Evolutionary conservation across 1,139 yeast genomes (phyloP).

Genomic region (Diutina mesorugosa): DNA sequence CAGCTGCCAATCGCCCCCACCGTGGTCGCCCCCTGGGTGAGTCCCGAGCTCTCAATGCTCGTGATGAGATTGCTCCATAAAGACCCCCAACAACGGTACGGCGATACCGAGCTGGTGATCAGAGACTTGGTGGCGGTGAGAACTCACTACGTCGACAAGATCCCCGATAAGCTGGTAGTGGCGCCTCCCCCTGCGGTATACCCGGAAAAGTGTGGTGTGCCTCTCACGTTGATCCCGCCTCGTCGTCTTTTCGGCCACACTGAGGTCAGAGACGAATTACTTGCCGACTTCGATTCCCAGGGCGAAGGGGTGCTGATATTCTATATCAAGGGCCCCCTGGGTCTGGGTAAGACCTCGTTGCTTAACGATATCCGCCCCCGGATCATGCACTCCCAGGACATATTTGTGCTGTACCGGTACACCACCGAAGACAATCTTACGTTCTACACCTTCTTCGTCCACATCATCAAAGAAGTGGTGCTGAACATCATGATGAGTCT

Average conservation of each 20-base stretch:
- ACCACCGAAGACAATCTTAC: neutral
- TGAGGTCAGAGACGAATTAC: neutral
- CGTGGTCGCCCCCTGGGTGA: conserved; percentile 21
- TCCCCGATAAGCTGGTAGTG: neutral
- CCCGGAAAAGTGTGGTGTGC: neutral
- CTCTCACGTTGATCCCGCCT: neutral
- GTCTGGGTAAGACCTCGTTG: conserved; percentile 35
- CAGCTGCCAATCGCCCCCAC: conserved; percentile 31
- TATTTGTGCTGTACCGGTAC: neutral
- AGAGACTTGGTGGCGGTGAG: conserved; percentile 20
- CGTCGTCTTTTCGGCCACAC: neutral
- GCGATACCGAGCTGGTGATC: conserved; percentile 21
- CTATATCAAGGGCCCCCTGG: conserved; percentile 31
- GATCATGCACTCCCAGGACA: neutral
- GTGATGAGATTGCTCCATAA: conserved; percentile 34
- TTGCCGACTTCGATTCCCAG: neutral
- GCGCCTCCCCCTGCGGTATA: conserved; percentile 8
- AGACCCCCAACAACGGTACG: conserved; percentile 28
- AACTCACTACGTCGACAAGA: conserved; percentile 8
- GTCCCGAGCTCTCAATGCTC: conserved; percentile 23
- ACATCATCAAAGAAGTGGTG: neutral
- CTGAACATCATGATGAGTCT: neutral
- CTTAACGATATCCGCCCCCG: conserved; percentile 23
- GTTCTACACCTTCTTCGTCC: neutral
- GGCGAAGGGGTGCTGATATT: conserved; percentile 16